Percentiles rank a stretch among this genome's conserved stretches.
These are phyloP conservation scores for Dillenia turbinata DNA, from an alignment of 164 flowering plant genomes.

Conservation along the genomic window DNA sequence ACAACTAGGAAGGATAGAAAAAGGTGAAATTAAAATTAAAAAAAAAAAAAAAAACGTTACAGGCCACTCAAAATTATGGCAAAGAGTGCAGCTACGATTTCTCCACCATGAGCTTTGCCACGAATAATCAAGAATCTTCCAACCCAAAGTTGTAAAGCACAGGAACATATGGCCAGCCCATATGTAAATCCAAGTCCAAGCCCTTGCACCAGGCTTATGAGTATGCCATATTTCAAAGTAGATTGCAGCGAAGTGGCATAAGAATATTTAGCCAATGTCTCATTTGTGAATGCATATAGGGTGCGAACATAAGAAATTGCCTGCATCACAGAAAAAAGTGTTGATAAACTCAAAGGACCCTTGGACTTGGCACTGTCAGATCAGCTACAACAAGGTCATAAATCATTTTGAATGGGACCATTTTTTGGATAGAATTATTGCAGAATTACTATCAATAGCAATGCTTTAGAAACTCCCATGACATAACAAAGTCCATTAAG, in stretches of 20 bases:
- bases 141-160: conserved; percentile 97
- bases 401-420: too few species aligned
- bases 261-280: conserved; percentile 94
- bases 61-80: conserved; percentile 96
- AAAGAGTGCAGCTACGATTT: conserved; percentile 82
- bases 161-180: conserved; percentile 99
- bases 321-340: conserved; percentile 36
- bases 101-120: conserved; percentile 82
- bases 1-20: too few species aligned
- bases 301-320: conserved; percentile 91
- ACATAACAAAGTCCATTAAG: too few species aligned
- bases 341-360: too few species aligned
- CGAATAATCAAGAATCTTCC: conserved; percentile 73
- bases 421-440: too few species aligned
- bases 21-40: neutral
- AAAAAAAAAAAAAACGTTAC: conserved; percentile 32
- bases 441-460: too few species aligned
- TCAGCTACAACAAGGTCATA: too few species aligned
- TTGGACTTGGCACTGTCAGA: too few species aligned
- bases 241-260: conserved; percentile 98
- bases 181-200: conserved; percentile 99
- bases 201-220: conserved; percentile 99
- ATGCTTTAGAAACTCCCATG: too few species aligned
- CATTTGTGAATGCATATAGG: conserved; percentile 91
- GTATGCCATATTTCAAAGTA: conserved; percentile 89